A percentile compares a stretch with the other conserved stretches of the same genome.
These are phyloP conservation scores for Botrytis medusae DNA, from an alignment of 2,329 filamentous ascomycete species.

Conservation along the genomic window DNA sequence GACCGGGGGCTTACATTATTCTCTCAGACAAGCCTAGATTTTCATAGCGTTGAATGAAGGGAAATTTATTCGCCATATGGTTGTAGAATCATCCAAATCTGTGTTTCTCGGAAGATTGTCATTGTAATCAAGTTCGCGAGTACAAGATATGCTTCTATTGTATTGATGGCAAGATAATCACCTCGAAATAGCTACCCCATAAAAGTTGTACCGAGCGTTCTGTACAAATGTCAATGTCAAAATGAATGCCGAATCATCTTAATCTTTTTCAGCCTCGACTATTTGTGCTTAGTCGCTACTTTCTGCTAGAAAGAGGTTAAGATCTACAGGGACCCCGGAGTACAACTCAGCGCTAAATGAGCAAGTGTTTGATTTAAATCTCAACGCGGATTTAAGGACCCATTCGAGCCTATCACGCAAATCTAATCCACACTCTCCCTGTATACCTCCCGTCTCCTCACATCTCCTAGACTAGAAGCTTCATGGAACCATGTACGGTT, in stretches of 20 bases:
- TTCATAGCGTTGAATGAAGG: not conserved
- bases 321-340: not conserved
- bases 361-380: constrained; percentile 9
- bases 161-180: not conserved
- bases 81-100: not conserved
- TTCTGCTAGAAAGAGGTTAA: not conserved
- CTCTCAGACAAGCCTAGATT: not conserved
- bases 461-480: constrained; percentile 3
- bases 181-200: not conserved
- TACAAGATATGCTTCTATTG: not conserved
- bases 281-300: not conserved
- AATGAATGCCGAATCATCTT: not conserved
- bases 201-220: not conserved
- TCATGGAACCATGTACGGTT: constrained; percentile 9
- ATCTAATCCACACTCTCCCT: not conserved
- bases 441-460: not conserved
- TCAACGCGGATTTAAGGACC: not conserved
- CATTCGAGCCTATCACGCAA: not conserved
- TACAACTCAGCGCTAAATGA: not conserved
- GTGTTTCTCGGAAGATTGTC: constrained; percentile 4
- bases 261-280: not conserved
- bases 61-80: not conserved
- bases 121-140: not conserved
- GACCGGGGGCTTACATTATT: not conserved
- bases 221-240: not conserved